Evolutionary conservation across 441 rosid species (phyloP).

Genomic region (Croton setiger): DNA sequence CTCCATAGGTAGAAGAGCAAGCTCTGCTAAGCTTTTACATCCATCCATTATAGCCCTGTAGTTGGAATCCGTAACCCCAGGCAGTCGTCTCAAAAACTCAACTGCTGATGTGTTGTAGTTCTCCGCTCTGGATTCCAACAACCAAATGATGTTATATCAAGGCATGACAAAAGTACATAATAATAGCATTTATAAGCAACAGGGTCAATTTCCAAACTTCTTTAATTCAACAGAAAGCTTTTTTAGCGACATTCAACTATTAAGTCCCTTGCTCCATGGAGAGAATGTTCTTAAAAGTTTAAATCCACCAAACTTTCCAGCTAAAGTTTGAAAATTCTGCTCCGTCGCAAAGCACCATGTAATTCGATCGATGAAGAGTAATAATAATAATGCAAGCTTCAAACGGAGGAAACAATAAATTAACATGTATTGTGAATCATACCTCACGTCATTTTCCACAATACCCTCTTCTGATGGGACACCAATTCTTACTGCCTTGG

Average conservation of each 20-base stretch:
- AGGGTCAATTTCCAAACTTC: background rate
- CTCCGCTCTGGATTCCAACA: conserved; percentile 61
- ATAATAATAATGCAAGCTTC: background rate
- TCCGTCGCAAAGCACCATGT: background rate
- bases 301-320: background rate
- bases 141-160: background rate
- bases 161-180: background rate
- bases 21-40: conserved; percentile 81
- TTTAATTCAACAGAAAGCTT: background rate
- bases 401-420: background rate
- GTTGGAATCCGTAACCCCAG: conserved; percentile 83
- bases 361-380: background rate
- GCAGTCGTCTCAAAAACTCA: conserved; percentile 94
- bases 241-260: background rate
- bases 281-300: background rate
- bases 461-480: conserved; percentile 95
- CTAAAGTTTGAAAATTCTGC: conserved; percentile 1
- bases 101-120: conserved; percentile 91
- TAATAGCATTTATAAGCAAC: background rate
- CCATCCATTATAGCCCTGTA: conserved; percentile 88
- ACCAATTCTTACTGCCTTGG: conserved; percentile 78
- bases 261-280: background rate
- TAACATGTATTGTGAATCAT: background rate
- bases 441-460: conserved; percentile 89
- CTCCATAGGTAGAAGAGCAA: conserved; percentile 65